These are phyloP conservation scores for Fraxinus quadrangulata DNA, from an alignment of 257 asterid genomes.

Conservation along the genomic window DNA sequence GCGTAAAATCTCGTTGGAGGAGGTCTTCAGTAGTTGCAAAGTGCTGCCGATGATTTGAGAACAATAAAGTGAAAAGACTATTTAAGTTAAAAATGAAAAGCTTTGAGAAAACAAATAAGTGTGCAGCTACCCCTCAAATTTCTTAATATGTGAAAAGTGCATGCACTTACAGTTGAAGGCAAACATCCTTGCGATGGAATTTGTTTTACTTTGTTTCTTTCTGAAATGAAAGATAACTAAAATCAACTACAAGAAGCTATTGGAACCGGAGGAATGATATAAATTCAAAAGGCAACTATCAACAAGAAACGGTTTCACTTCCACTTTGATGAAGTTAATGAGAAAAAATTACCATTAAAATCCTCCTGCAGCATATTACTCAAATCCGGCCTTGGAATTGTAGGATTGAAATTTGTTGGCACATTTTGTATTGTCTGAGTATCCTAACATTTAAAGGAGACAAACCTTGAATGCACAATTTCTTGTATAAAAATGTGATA, in stretches of 20 bases:
- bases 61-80: neutral
- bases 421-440: neutral
- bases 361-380: neutral
- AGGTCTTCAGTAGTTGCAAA: slow-evolving; percentile 8
- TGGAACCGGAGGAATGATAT: neutral
- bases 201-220: slow-evolving; percentile 9
- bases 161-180: slow-evolving; percentile 31
- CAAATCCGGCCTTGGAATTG: neutral
- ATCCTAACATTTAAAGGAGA: neutral
- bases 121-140: neutral
- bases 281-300: neutral
- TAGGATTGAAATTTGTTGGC: neutral
- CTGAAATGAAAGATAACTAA: slow-evolving; percentile 27
- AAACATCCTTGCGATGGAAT: slow-evolving; percentile 9
- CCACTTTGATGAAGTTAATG: neutral
- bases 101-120: neutral
- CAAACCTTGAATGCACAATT: neutral
- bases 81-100: neutral
- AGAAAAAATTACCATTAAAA: neutral
- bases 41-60: slow-evolving; percentile 21
- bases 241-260: slow-evolving; percentile 10
- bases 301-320: neutral
- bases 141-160: slow-evolving; percentile 10
- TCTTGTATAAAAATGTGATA: neutral
- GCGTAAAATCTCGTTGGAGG: slow-evolving; percentile 4